Conservation (phyloP, 257 asterid genomes). For the Nicotiana noctiflora region DNA sequence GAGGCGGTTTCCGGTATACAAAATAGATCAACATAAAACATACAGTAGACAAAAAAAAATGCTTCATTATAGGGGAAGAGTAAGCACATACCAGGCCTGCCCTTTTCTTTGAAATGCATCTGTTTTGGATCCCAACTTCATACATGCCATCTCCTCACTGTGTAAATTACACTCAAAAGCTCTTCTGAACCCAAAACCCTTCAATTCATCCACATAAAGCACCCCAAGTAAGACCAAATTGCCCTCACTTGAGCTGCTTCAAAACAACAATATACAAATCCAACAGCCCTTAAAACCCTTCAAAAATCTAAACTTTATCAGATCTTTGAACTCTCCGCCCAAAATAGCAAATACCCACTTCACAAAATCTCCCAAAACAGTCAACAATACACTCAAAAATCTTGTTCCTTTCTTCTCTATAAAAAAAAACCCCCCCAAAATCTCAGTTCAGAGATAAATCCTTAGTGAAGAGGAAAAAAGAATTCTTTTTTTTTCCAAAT, state of each 20-base stretch:
- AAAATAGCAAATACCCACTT: conserved; percentile 13
- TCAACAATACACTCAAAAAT: neutral
- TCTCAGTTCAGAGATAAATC: conserved; percentile 1
- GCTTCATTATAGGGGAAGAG: neutral
- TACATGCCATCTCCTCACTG: conserved; percentile 65
- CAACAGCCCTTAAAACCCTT: neutral
- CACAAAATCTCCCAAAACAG: conserved; percentile 7
- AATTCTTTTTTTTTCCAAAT: conserved; percentile 17
- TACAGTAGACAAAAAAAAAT: neutral
- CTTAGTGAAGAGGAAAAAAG: neutral
- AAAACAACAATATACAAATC: neutral
- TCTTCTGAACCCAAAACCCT: conserved; percentile 9
- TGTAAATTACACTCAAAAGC: conserved; percentile 7
- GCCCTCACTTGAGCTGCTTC: neutral
- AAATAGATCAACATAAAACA: neutral
- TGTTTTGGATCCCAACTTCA: conserved; percentile 92
- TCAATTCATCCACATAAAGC: conserved; percentile 8
- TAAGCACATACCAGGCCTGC: conserved; percentile 64
- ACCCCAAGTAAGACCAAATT: neutral
- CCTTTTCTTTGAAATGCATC: conserved; percentile 93
- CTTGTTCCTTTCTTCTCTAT: neutral
- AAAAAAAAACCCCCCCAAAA: neutral
- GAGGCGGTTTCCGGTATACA: too few species aligned
- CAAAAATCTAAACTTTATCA: neutral
- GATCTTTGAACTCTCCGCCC: conserved; percentile 11